Percentiles rank a stretch among this genome's conserved stretches.
Conservation (phyloP, 2,329 filamentous ascomycete species). For the Aspergillaceae sp. region DNA sequence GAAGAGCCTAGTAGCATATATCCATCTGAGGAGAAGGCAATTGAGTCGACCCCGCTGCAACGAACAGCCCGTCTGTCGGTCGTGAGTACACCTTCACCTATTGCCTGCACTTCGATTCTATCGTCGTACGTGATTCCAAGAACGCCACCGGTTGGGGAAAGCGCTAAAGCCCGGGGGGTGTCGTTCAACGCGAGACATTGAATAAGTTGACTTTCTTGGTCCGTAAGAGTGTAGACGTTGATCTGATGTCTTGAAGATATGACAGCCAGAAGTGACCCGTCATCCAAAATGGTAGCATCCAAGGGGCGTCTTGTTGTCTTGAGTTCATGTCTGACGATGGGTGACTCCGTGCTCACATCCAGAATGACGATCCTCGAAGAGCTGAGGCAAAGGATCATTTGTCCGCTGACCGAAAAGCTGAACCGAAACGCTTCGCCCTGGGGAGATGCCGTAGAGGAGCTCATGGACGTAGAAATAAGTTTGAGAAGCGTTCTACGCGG, state of each 20-base stretch:
- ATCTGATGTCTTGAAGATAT: conserved; percentile 75
- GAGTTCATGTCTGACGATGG: conserved; percentile 65
- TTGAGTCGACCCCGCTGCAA: conserved; percentile 63
- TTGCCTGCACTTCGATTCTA: conserved; percentile 77
- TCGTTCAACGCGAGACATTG: conserved; percentile 71
- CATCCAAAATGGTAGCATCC: conserved; percentile 69
- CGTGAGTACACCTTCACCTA: conserved; percentile 54
- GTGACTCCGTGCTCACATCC: conserved; percentile 52
- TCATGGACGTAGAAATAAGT: conserved; percentile 73
- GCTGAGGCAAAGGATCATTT: conserved; percentile 70
- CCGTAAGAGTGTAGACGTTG: conserved; percentile 68
- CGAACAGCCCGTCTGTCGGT: conserved; percentile 69
- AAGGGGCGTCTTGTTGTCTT: conserved; percentile 69
- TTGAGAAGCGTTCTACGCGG: conserved; percentile 65
- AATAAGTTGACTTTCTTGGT: conserved; percentile 58
- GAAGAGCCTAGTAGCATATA: conserved; percentile 72
- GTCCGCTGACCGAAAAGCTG: conserved; percentile 65
- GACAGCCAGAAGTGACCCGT: conserved; percentile 67
- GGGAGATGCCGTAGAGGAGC: conserved; percentile 69
- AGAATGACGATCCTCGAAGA: conserved; percentile 77
- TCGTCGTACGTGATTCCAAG: conserved; percentile 77
- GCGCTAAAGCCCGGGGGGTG: conserved; percentile 64
- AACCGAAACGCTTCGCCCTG: conserved; percentile 82
- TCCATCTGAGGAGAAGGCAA: conserved; percentile 69
- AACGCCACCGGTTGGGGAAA: conserved; percentile 74